Evolutionary conservation across 2,329 filamentous ascomycete genomes (phyloP).

Genomic region (Zymoseptoria brevis): DNA sequence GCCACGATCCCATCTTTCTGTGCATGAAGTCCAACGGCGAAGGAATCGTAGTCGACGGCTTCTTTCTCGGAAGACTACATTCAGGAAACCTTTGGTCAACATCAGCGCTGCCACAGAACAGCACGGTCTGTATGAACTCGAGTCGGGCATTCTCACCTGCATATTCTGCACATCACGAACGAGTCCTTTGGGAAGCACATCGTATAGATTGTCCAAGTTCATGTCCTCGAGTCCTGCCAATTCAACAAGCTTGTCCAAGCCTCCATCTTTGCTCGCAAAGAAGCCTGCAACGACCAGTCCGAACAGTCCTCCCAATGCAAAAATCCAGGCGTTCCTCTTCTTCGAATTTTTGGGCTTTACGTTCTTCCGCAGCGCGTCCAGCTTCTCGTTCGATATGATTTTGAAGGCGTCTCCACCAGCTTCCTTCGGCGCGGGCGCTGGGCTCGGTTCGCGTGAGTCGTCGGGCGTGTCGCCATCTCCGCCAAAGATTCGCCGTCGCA

Average conservation of each 20-base stretch:
- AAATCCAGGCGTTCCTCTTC: constrained; percentile 72
- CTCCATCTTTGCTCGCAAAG: constrained; percentile 78
- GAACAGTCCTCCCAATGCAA: constrained; percentile 80
- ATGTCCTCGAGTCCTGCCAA: constrained; percentile 62
- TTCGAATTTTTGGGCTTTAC: constrained; percentile 43
- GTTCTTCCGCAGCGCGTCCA: constrained; percentile 34
- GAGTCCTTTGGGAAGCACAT: constrained; percentile 79
- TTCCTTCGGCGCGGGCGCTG: constrained; percentile 30
- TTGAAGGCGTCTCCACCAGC: constrained; percentile 35
- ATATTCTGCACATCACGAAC: constrained; percentile 79
- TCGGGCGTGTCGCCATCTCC: constrained; percentile 25
- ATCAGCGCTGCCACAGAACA: constrained; percentile 15
- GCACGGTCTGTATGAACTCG: neutral
- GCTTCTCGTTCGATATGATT: constrained; percentile 45
- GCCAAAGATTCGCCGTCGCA: constrained; percentile 31
- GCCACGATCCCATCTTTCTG: constrained; percentile 71
- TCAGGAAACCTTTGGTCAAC: constrained; percentile 23
- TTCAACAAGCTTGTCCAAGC: constrained; percentile 56
- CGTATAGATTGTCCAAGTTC: constrained; percentile 77
- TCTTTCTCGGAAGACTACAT: constrained; percentile 74
- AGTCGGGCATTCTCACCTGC: constrained; percentile 49
- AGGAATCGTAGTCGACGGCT: constrained; percentile 84
- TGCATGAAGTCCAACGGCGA: constrained; percentile 79
- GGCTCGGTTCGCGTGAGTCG: constrained; percentile 34
- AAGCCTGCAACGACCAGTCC: constrained; percentile 83